Conservation (phyloP, 331 rosid species). For the Pyracantha coccinea region DNA sequence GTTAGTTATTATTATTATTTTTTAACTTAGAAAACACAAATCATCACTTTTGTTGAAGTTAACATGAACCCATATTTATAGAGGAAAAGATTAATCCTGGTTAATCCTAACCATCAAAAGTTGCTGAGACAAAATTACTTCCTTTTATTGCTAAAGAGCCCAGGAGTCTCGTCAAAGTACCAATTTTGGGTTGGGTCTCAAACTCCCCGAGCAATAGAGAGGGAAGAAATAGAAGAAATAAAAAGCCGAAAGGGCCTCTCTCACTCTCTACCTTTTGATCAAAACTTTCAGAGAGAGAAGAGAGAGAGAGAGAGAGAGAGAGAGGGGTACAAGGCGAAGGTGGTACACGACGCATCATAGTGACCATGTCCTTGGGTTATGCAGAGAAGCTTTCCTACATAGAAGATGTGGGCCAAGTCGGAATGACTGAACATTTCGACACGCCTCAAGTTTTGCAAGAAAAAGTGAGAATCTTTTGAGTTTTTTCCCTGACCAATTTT, state of each 20-base stretch:
- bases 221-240: slow-evolving; percentile 7
- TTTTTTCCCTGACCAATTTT: neutral
- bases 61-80: neutral
- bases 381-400: slow-evolving; percentile 96
- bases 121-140: neutral
- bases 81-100: neutral
- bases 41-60: neutral
- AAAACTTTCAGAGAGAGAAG: slow-evolving; percentile 12
- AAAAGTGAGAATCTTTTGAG: slow-evolving; percentile 36
- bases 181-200: neutral
- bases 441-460: slow-evolving; percentile 60
- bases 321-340: slow-evolving; percentile 8
- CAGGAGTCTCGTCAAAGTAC: neutral
- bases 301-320: slow-evolving; percentile 19
- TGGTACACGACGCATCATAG: slow-evolving; percentile 6
- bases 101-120: neutral
- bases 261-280: slow-evolving; percentile 12
- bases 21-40: too few species aligned
- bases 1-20: too few species aligned
- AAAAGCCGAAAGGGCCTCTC: neutral
- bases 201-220: slow-evolving; percentile 6
- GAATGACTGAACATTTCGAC: slow-evolving; percentile 86
- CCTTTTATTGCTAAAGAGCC: neutral
- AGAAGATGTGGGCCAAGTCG: slow-evolving; percentile 92
- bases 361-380: slow-evolving; percentile 84